These are phyloP conservation scores for Naganishia sp. DNA, from an alignment of 1,284 basidiomycete species.

Conservation along the genomic window DNA sequence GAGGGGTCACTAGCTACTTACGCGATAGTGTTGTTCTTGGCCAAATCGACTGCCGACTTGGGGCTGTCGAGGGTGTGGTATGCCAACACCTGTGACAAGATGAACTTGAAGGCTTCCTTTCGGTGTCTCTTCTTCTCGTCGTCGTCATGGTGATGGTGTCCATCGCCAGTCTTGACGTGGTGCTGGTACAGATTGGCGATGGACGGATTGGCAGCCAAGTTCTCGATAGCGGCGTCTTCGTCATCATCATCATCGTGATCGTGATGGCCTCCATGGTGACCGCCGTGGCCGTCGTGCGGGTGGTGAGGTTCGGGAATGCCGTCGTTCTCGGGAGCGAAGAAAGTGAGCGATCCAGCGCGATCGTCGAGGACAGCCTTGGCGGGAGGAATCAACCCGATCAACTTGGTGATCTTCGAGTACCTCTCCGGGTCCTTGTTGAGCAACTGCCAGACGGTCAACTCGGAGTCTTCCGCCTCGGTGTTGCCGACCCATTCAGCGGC, in stretches of 20 bases:
- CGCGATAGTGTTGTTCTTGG: slow-evolving; percentile 63
- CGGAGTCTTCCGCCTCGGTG: slow-evolving; percentile 37
- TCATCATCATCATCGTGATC: slow-evolving; percentile 39
- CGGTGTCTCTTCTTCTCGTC: slow-evolving; percentile 61
- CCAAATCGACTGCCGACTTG: slow-evolving; percentile 56
- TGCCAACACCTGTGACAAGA: slow-evolving; percentile 62
- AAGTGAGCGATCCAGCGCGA: slow-evolving; percentile 49
- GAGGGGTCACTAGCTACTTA: not conserved
- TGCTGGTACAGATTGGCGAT: slow-evolving; percentile 37
- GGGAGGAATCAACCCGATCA: slow-evolving; percentile 46
- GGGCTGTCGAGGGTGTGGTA: slow-evolving; percentile 65
- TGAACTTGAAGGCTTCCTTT: slow-evolving; percentile 56
- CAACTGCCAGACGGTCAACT: slow-evolving; percentile 49
- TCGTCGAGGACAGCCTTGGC: slow-evolving; percentile 50
- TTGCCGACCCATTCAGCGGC: slow-evolving; percentile 13
- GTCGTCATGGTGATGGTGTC: slow-evolving; percentile 51
- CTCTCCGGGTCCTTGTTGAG: slow-evolving; percentile 45
- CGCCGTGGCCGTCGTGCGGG: no score
- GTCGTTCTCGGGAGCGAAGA: slow-evolving; percentile 54
- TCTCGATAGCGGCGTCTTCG: slow-evolving; percentile 42
- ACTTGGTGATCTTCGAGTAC: slow-evolving; percentile 52
- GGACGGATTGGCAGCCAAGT: slow-evolving; percentile 43
- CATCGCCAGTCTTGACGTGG: slow-evolving; percentile 21
- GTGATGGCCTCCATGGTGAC: slow-evolving; percentile 38
- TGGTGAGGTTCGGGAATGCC: slow-evolving; percentile 45